Conservation (phyloP, 768 basidiomycete species). For the Leucocoprinus sp. region DNA sequence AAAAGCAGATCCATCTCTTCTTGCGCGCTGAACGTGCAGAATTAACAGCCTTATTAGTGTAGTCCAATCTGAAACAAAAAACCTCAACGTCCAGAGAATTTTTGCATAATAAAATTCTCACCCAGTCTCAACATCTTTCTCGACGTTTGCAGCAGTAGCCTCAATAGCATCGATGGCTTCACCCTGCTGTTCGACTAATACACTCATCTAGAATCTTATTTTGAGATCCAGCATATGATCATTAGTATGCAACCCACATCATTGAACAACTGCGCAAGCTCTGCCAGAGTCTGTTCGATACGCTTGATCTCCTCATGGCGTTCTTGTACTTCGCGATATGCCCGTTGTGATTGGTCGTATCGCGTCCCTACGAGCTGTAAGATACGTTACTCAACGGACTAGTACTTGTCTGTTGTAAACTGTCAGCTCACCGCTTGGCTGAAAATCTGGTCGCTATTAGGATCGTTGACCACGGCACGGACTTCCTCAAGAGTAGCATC, state of each 20-base stretch:
- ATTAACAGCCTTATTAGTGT: conserved; percentile 80
- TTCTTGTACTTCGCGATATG: conserved; percentile 95
- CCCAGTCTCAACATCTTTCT: conserved; percentile 84
- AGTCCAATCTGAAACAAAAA: conserved; percentile 47
- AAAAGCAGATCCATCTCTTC: conserved; percentile 97
- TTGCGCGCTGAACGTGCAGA: conserved; percentile 85
- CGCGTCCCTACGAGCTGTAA: conserved; percentile 74
- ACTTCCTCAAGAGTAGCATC: conserved; percentile 89
- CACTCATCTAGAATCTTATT: conserved; percentile 70
- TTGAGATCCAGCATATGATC: background rate
- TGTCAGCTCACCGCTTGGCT: conserved; percentile 63
- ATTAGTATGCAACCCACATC: conserved; percentile 49
- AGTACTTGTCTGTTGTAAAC: background rate
- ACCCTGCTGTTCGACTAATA: conserved; percentile 91
- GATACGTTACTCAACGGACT: background rate
- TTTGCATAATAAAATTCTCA: conserved; percentile 26
- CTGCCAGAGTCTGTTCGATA: conserved; percentile 87
- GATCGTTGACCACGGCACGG: conserved; percentile 77
- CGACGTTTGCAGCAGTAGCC: conserved; percentile 60
- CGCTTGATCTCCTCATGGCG: conserved; percentile 93
- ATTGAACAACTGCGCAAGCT: conserved; percentile 93
- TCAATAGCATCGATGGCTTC: conserved; percentile 82
- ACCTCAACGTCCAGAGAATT: background rate
- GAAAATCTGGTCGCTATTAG: conserved; percentile 80
- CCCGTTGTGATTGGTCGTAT: conserved; percentile 80